Evolutionary conservation across 2,329 filamentous ascomycete species (phyloP).

Genomic region (Corinectria fuckeliana): DNA sequence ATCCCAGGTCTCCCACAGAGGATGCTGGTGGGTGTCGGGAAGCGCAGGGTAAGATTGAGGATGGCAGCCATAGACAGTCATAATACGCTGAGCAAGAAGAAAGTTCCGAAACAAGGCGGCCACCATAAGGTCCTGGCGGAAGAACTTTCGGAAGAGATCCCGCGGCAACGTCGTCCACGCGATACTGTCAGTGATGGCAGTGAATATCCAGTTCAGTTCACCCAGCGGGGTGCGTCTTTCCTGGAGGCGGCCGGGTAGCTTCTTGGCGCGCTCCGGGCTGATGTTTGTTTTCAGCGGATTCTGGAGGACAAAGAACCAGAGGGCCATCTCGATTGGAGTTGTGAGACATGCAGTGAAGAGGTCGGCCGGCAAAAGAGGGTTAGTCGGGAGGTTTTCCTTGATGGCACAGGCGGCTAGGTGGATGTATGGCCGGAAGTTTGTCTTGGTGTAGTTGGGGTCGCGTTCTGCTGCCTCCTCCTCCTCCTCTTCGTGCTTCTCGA

Average conservation of each 20-base stretch:
- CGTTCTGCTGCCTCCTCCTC: conserved; percentile 77
- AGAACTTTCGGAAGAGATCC: conserved; percentile 93
- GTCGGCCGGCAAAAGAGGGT: conserved; percentile 90
- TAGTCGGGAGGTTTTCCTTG: conserved; percentile 92
- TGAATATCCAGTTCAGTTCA: conserved; percentile 99
- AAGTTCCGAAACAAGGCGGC: conserved; percentile 97
- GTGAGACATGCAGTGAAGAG: conserved; percentile 96
- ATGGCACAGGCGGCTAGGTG: conserved; percentile 90
- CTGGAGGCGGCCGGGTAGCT: conserved; percentile 88
- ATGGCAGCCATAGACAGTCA: conserved; percentile 95
- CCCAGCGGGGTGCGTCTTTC: conserved; percentile 92
- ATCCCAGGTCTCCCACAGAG: conserved; percentile 97
- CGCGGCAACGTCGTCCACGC: conserved; percentile 95
- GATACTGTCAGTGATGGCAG: conserved; percentile 97
- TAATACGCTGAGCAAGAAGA: conserved; percentile 89
- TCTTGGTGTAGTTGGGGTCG: conserved; percentile 85
- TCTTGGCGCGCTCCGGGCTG: conserved; percentile 81
- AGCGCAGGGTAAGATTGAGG: conserved; percentile 90
- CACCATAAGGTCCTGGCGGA: conserved; percentile 98
- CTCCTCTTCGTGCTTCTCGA: conserved; percentile 92
- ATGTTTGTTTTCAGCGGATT: conserved; percentile 77
- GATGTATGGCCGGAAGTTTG: conserved; percentile 73
- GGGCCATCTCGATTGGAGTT: conserved; percentile 95
- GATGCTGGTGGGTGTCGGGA: conserved; percentile 94
- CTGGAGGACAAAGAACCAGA: conserved; percentile 95